Evolutionary conservation across 2,329 filamentous ascomycete genomes (phyloP).

Genomic region (Colletotrichum aenigma): DNA sequence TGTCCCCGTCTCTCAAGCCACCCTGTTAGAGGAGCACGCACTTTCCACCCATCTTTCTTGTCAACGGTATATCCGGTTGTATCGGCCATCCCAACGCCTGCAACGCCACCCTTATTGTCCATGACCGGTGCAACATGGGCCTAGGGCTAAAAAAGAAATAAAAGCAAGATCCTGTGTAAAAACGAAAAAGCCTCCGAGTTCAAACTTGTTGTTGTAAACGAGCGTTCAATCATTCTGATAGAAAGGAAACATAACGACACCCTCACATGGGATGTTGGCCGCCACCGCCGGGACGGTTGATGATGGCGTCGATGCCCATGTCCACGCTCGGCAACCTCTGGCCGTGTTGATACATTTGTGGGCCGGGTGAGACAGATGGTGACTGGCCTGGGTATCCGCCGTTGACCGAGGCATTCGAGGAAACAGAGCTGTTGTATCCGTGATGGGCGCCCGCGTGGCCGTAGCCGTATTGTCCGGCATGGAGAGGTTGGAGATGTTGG

Average conservation of each 20-base stretch:
- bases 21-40: neutral
- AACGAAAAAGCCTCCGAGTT: neutral
- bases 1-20: neutral
- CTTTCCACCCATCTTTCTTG: neutral
- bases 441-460: conserved; percentile 30
- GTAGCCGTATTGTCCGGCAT: conserved; percentile 27
- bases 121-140: neutral
- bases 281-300: conserved; percentile 51
- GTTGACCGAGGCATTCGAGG: conserved; percentile 44
- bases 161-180: neutral
- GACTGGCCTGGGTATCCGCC: conserved; percentile 32
- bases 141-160: neutral
- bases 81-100: neutral
- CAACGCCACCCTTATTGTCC: neutral
- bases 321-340: conserved; percentile 60
- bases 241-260: neutral
- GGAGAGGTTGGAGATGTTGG: conserved; percentile 27
- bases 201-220: neutral
- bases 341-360: conserved; percentile 32
- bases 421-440: conserved; percentile 60
- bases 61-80: neutral
- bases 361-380: conserved; percentile 22
- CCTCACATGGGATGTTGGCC: conserved; percentile 20
- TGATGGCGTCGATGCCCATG: conserved; percentile 65
- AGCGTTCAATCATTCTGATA: neutral